Conservation (phyloP, 148 eudicot species). For the Rhododendron henanense region DNA sequence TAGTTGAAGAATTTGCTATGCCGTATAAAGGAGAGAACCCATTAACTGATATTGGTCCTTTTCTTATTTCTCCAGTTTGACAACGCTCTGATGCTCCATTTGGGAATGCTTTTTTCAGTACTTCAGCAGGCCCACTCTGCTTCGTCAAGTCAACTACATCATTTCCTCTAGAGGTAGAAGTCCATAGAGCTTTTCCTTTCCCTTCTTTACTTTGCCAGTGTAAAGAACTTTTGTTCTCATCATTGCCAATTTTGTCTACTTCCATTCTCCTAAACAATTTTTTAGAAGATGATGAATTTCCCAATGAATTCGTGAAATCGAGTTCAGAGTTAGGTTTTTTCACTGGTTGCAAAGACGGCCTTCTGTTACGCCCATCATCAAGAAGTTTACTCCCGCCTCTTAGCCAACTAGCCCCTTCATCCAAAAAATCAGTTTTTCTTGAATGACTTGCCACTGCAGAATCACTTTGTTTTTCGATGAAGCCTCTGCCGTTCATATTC, state of each 20-base stretch:
- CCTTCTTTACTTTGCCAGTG: conserved; percentile 18
- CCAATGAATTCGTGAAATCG: conserved; percentile 7
- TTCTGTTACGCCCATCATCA: conserved; percentile 26
- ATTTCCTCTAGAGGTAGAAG: conserved; percentile 9
- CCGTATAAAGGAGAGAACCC: conserved; percentile 16
- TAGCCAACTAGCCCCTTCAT: conserved; percentile 17
- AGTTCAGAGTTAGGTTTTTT: conserved; percentile 11
- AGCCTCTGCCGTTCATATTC: conserved; percentile 11
- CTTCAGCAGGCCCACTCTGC: conserved; percentile 3
- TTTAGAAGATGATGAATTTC: conserved; percentile 28
- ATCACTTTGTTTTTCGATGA: conserved; percentile 8
- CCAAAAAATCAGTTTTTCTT: conserved; percentile 14
- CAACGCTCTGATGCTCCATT: conserved; percentile 12
- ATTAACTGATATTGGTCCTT: conserved; percentile 13
- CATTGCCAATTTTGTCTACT: conserved; percentile 19
- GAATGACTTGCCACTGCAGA: conserved; percentile 19
- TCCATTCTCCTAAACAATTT: conserved; percentile 29
- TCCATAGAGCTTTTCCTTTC: conserved; percentile 22
- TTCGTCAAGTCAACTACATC: conserved; percentile 29
- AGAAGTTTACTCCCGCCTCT: conserved; percentile 21
- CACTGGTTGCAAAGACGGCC: conserved; percentile 13
- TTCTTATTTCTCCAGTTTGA: conserved; percentile 17
- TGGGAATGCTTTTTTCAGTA: conserved; percentile 18
- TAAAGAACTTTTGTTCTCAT: conserved; percentile 20
- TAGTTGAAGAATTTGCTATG: conserved; percentile 15